phyloP scores from a whole-genome alignment of 345 rosid species.

The Arabidopsis arenosa region DNA sequence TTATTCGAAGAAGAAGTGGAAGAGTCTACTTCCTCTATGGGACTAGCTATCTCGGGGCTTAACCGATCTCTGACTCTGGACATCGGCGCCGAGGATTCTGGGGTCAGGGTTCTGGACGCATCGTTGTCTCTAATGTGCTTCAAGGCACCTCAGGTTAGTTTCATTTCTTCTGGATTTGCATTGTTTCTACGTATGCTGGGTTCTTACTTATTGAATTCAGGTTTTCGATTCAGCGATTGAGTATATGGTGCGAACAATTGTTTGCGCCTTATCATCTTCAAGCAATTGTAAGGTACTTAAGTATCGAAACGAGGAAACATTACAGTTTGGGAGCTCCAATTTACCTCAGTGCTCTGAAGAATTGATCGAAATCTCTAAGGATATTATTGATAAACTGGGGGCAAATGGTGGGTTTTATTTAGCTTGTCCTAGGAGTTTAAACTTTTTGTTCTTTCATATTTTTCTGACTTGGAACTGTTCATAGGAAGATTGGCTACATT shows the following conservation, averaged over 20 bases:
- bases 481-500: constrained; percentile 51
- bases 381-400: constrained; percentile 50
- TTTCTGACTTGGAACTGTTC: constrained; percentile 24
- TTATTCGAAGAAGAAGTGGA: constrained; percentile 22
- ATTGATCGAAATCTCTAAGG: constrained; percentile 53
- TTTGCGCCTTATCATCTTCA: constrained; percentile 61
- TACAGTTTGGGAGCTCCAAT: constrained; percentile 64
- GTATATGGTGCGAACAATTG: constrained; percentile 61
- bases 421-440: neutral
- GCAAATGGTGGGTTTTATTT: constrained; percentile 50
- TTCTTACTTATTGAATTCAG: constrained; percentile 38
- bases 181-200: neutral
- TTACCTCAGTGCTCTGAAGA: constrained; percentile 48
- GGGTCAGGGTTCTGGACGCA: constrained; percentile 65
- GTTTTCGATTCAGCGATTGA: constrained; percentile 66
- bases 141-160: constrained; percentile 66
- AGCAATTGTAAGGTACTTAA: constrained; percentile 46
- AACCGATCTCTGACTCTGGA: constrained; percentile 61
- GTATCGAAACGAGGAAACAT: constrained; percentile 50
- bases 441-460: neutral
- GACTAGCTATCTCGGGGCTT: constrained; percentile 59
- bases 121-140: constrained; percentile 74
- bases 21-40: constrained; percentile 43
- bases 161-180: neutral
- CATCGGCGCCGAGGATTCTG: constrained; percentile 40